Conservation (phyloP, 2,329 filamentous ascomycete genomes). For the Fusarium falciforme region DNA sequence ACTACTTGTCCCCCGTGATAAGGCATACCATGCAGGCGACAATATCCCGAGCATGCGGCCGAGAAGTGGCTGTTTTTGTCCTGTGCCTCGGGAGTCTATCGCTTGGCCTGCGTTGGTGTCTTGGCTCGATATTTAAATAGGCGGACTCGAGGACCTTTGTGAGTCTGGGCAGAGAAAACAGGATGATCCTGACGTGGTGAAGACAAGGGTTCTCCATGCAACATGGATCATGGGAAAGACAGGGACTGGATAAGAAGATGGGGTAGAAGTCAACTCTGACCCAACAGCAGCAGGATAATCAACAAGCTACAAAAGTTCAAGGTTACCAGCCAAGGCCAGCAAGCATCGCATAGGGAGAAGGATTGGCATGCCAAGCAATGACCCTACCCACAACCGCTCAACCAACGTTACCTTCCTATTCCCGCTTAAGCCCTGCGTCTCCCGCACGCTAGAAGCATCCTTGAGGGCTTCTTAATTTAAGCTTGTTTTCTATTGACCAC, state of each 20-base stretch:
- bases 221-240: neutral
- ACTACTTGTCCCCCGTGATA: conserved; percentile 28
- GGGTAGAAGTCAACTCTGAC: neutral
- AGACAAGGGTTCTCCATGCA: neutral
- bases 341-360: neutral
- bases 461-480: conserved; percentile 36
- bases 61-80: neutral
- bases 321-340: neutral
- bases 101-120: conserved; percentile 5
- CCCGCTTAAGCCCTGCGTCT: conserved; percentile 8
- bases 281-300: neutral
- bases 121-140: conserved; percentile 6
- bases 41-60: conserved; percentile 19
- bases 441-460: conserved; percentile 23
- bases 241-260: neutral
- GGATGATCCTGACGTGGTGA: neutral
- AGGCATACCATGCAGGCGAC: conserved; percentile 23
- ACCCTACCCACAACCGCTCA: neutral
- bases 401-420: conserved; percentile 40
- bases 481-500: conserved; percentile 25
- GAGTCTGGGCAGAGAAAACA: conserved; percentile 20
- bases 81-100: conserved; percentile 9
- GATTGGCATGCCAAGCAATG: conserved; percentile 17
- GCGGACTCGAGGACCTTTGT: conserved; percentile 32
- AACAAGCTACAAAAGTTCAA: neutral